phyloP scores from a whole-genome alignment of 768 basidiomycete species.

The Suillus lakei region DNA sequence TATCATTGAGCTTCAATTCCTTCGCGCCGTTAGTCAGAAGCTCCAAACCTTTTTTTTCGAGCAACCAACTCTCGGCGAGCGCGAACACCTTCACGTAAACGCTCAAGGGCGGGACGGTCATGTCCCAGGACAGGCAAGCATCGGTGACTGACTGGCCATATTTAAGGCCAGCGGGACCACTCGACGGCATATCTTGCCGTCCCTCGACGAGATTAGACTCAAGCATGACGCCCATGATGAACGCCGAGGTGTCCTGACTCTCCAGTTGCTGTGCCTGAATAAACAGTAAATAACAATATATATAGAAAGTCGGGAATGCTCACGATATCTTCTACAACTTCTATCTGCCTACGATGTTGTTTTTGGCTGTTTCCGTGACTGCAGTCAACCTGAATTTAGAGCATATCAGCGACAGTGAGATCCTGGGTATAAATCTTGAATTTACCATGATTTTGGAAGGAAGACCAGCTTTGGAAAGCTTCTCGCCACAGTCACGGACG shows the following conservation, averaged over 20 bases:
- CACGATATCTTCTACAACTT: conserved; percentile 91
- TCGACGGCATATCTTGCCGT: conserved; percentile 79
- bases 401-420: conserved; percentile 2
- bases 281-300: conserved; percentile 19
- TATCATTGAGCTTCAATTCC: conserved; percentile 18
- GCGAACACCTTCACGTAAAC: conserved; percentile 86
- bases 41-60: conserved; percentile 24
- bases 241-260: conserved; percentile 66
- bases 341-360: conserved; percentile 85
- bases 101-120: conserved; percentile 80
- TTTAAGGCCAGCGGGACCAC: conserved; percentile 71
- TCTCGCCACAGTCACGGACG: conserved; percentile 75
- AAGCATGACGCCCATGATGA: conserved; percentile 94
- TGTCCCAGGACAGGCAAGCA: conserved; percentile 90
- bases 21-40: conserved; percentile 10
- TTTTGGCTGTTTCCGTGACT: conserved; percentile 96
- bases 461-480: conserved; percentile 80
- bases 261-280: conserved; percentile 73
- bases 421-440: conserved; percentile 2
- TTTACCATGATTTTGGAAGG: conserved; percentile 85
- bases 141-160: conserved; percentile 91
- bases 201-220: conserved; percentile 92
- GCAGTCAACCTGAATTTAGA: conserved; percentile 78
- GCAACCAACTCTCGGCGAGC: conserved; percentile 64
- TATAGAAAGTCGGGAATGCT: conserved; percentile 28